Conservation (phyloP, 345 rosid species). For the Bretschneidera sinensis region DNA sequence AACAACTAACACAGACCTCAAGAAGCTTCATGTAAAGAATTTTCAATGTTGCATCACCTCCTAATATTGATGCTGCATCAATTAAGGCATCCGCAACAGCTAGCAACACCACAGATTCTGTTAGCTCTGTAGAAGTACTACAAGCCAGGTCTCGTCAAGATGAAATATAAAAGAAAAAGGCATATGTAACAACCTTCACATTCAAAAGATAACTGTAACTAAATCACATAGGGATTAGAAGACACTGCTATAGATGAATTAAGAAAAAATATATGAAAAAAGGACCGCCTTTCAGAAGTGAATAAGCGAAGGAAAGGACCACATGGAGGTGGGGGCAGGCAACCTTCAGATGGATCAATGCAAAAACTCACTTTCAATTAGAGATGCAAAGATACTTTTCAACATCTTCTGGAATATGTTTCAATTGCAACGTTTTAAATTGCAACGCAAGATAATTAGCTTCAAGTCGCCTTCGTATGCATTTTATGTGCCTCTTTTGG, state of each 20-base stretch:
- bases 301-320: no score
- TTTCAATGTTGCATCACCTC: constrained; percentile 81
- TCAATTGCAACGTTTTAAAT: no score
- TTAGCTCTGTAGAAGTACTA: constrained; percentile 27
- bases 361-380: no score
- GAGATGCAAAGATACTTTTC: no score
- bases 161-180: constrained; percentile 12
- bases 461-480: no score
- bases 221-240: constrained; percentile 6
- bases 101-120: constrained; percentile 40
- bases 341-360: no score
- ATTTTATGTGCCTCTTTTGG: no score
- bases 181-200: constrained; percentile 16
- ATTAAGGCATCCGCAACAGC: constrained; percentile 95
- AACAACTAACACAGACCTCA: constrained; percentile 53
- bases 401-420: no score
- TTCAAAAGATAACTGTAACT: constrained; percentile 14
- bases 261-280: not conserved
- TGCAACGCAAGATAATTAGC: no score
- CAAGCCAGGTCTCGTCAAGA: constrained; percentile 13
- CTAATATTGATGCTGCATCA: constrained; percentile 89
- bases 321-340: no score
- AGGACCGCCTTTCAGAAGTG: not conserved
- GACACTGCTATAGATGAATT: constrained; percentile 2
- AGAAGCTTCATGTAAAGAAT: constrained; percentile 83